These are phyloP conservation scores for Fusarium marasasianum DNA, from an alignment of 2,329 filamentous ascomycete species.

Conservation along the genomic window DNA sequence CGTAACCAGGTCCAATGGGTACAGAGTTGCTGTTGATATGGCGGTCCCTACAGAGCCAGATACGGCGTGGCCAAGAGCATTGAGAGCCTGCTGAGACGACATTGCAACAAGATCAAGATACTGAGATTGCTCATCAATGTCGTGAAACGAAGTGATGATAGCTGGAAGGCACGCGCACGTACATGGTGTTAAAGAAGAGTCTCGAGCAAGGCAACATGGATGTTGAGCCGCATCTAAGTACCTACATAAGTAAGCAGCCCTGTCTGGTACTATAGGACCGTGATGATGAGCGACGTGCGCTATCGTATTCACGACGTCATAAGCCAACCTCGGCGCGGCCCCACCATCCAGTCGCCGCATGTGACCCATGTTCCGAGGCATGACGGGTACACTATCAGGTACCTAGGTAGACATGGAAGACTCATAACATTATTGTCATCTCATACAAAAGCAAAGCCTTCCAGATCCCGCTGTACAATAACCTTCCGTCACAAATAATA, in stretches of 20 bases:
- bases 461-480: not conserved
- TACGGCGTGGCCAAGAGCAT: slow-evolving; percentile 82
- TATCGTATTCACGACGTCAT: slow-evolving; percentile 33
- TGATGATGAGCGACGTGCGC: slow-evolving; percentile 9
- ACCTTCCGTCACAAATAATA: not conserved
- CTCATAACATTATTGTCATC: not conserved
- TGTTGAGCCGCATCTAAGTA: slow-evolving; percentile 8
- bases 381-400: not conserved
- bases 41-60: slow-evolving; percentile 83
- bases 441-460: not conserved
- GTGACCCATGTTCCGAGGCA: slow-evolving; percentile 32
- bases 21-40: slow-evolving; percentile 79
- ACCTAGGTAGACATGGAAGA: not conserved
- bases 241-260: not conserved
- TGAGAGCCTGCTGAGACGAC: slow-evolving; percentile 59
- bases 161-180: slow-evolving; percentile 2
- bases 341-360: slow-evolving; percentile 12
- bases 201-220: not conserved
- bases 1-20: slow-evolving; percentile 84
- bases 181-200: slow-evolving; percentile 10
- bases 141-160: not conserved
- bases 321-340: slow-evolving; percentile 23
- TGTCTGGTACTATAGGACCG: not conserved
- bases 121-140: not conserved
- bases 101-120: slow-evolving; percentile 22